Base-by-base conservation (phyloP, 352 stramenopile species). In the Elongisporangium senticosum region DNA sequence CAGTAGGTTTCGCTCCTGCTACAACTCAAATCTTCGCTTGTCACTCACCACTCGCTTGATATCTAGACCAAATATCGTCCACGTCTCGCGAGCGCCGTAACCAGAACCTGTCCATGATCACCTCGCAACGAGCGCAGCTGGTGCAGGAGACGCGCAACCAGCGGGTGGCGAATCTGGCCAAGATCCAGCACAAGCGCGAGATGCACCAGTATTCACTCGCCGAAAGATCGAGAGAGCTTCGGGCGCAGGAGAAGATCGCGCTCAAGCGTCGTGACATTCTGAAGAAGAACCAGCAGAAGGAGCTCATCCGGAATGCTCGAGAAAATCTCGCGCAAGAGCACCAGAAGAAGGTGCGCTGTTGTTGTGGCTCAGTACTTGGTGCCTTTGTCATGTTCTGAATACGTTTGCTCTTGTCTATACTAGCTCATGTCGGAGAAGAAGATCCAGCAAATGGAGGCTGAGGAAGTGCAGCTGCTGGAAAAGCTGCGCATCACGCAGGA, bases 401-500 rank as follows among this genome's bases (percentile, higher is more conserved):
- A 17, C 8, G 8, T 47, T 7, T 40, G 15, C 23, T 19, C 4
- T 2, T 48, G 40, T 21, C 8, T 61, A 6, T 5, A 21, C 0
- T 55, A 76, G 54, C 51, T 77, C 49, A 51, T 83, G 40, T 83
- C 80, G 11, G 75, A 91, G 52, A 75, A 73, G 24, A 72, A 84
- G 15, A 84, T 91, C 57, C 60, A 79, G 40, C 64, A 84, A 24
- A 87, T 91, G 79, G 79, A 88, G 33, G 59, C 57, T 2, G 77
- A 91, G 22, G 79, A 91, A 21, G 59, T 67, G 14, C 64, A 77
- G 39, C 57, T 91, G 53, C 86, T 91, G 43, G 79, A 84, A 24
- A 77, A 74, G 20, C 61, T 91, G 26, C 69, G 76, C 5, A 53
- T 86, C 13, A 86, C 79, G 40, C 79, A 91, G 56, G 79, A 89